These are phyloP conservation scores for Didymella lethalis DNA, from an alignment of 2,329 filamentous ascomycete species.

Conservation along the genomic window DNA sequence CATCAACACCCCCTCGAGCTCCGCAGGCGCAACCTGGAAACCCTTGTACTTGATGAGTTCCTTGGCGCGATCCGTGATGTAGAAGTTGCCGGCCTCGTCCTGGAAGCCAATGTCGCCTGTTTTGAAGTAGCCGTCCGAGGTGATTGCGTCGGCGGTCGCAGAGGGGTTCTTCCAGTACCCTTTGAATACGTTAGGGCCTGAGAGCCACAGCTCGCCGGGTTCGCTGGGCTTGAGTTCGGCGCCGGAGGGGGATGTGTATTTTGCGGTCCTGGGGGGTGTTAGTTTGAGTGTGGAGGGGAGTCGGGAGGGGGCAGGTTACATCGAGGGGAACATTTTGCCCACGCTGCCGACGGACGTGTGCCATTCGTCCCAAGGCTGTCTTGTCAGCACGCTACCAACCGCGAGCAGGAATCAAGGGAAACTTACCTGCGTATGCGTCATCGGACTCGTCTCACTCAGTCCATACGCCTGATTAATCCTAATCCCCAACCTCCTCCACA, in stretches of 20 bases:
- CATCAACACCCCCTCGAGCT: constrained; percentile 41
- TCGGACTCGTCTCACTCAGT: constrained; percentile 36
- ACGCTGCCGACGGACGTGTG: constrained; percentile 69
- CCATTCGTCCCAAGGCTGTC: constrained; percentile 38
- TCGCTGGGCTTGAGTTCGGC: constrained; percentile 68
- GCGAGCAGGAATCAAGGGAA: background rate
- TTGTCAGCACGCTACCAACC: background rate
- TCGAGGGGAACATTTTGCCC: constrained; percentile 78
- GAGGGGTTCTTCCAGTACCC: constrained; percentile 78
- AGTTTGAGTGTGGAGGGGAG: too few species aligned
- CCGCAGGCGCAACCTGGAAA: constrained; percentile 42
- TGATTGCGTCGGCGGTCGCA: constrained; percentile 73
- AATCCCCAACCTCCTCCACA: constrained; percentile 72
- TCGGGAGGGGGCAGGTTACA: constrained; percentile 42
- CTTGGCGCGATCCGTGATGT: constrained; percentile 44
- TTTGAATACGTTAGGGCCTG: constrained; percentile 79
- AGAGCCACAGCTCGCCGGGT: constrained; percentile 68
- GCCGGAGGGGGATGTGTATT: constrained; percentile 70
- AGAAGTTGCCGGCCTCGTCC: constrained; percentile 38
- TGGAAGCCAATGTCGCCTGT: constrained; percentile 43
- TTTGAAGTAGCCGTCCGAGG: constrained; percentile 68
- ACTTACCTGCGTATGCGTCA: constrained; percentile 37
- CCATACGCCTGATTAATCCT: constrained; percentile 40
- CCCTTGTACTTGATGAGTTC: constrained; percentile 46
- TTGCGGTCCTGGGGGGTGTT: constrained; percentile 61